Percentiles rank a stretch among this genome's conserved stretches.
Conservation (phyloP, 2,329 filamentous ascomycete species). For the Diaporthe ampelina region DNA sequence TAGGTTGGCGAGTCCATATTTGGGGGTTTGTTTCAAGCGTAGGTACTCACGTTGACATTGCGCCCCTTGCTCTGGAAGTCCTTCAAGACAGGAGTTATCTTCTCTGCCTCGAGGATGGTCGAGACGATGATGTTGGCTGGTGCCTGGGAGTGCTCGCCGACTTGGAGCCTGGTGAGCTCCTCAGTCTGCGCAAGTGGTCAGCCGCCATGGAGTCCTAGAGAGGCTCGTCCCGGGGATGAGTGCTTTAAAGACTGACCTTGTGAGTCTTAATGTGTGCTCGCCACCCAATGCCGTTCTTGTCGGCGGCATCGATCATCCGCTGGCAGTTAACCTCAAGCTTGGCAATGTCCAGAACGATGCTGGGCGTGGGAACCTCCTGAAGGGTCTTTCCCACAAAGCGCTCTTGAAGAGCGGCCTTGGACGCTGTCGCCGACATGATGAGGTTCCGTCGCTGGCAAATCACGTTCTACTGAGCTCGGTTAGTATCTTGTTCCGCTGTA, state of each 20-base stretch:
- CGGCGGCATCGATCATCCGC: conserved; percentile 76
- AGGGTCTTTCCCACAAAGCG: conserved; percentile 72
- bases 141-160: conserved; percentile 66
- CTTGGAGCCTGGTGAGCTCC: conserved; percentile 77
- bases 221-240: neutral
- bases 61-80: conserved; percentile 69
- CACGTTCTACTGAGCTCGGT: neutral
- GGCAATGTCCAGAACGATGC: conserved; percentile 76
- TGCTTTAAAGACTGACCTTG: conserved; percentile 67
- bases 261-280: conserved; percentile 87
- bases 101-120: conserved; percentile 81
- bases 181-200: conserved; percentile 64
- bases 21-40: neutral
- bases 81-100: conserved; percentile 71
- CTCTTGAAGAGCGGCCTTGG: conserved; percentile 54
- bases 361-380: conserved; percentile 73
- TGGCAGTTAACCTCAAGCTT: conserved; percentile 77
- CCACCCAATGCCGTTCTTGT: conserved; percentile 74
- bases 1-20: neutral
- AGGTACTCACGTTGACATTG: conserved; percentile 67
- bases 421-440: conserved; percentile 36
- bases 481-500: conserved; percentile 10
- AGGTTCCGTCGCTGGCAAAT: neutral
- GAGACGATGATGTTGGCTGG: conserved; percentile 77
- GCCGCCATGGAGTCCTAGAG: conserved; percentile 11